phyloP scores from a whole-genome alignment of 2,329 filamentous ascomycete species.

The Periconia sp. region DNA sequence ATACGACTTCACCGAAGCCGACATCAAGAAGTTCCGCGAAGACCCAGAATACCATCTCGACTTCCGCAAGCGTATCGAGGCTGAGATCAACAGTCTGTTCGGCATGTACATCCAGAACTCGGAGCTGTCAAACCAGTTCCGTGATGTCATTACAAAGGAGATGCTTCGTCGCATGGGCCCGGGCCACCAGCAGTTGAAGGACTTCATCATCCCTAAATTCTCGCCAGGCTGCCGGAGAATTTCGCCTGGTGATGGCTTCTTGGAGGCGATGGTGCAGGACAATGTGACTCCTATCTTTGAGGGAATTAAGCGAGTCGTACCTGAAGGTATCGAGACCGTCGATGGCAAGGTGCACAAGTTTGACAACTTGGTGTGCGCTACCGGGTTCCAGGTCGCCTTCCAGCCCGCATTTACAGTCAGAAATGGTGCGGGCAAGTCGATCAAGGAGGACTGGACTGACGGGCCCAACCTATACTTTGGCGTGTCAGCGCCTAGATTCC shows the following conservation, averaged over 20 bases:
- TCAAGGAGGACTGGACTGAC: slow-evolving; percentile 48
- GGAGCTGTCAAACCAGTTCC: slow-evolving; percentile 51
- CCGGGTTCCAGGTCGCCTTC: slow-evolving; percentile 44
- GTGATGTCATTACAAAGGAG: slow-evolving; percentile 47
- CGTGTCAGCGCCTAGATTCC: slow-evolving; percentile 50
- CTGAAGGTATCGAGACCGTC: slow-evolving; percentile 41
- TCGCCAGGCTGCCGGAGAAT: slow-evolving; percentile 49
- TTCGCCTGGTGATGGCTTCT: slow-evolving; percentile 40
- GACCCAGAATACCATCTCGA: slow-evolving; percentile 63
- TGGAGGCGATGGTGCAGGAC: slow-evolving; percentile 36
- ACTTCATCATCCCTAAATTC: slow-evolving; percentile 57
- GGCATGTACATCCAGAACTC: slow-evolving; percentile 59
- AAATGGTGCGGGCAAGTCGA: slow-evolving; percentile 40
- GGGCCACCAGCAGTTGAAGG: slow-evolving; percentile 49
- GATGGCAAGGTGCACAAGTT: slow-evolving; percentile 40
- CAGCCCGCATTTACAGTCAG: slow-evolving; percentile 53
- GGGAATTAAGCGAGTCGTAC: slow-evolving; percentile 39
- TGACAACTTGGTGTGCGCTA: slow-evolving; percentile 40
- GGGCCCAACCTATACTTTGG: slow-evolving; percentile 51
- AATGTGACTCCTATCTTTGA: slow-evolving; percentile 36
- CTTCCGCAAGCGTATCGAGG: slow-evolving; percentile 56
- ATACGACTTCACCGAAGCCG: slow-evolving; percentile 56
- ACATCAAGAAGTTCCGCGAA: slow-evolving; percentile 62
- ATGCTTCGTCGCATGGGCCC: slow-evolving; percentile 50
- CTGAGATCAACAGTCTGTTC: slow-evolving; percentile 59